Conservation (phyloP, 345 rosid genomes). For the Eucalyptus cloeziana region DNA sequence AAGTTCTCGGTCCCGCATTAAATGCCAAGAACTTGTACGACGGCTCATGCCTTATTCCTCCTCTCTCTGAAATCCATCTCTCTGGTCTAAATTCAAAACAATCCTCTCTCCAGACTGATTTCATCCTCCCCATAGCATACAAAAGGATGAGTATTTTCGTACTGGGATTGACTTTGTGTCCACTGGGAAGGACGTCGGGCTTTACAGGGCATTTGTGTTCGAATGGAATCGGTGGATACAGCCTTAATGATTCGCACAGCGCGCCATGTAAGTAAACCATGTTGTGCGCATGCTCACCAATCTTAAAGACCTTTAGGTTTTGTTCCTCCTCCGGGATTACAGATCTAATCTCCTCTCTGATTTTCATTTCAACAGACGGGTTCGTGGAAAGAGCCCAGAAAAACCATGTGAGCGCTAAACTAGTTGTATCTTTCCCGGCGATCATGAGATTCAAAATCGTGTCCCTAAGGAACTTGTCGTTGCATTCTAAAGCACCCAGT, state of each 20-base stretch:
- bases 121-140: constrained; percentile 21
- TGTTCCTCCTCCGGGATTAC: not conserved
- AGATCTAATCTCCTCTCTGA: constrained; percentile 29
- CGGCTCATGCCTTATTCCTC: constrained; percentile 23
- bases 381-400: constrained; percentile 27
- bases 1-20: constrained; percentile 58
- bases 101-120: constrained; percentile 22
- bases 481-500: not conserved
- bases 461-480: constrained; percentile 39
- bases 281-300: not conserved
- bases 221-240: constrained; percentile 20
- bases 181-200: constrained; percentile 21
- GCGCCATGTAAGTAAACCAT: constrained; percentile 25
- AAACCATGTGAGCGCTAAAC: constrained; percentile 34
- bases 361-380: constrained; percentile 12
- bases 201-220: constrained; percentile 5
- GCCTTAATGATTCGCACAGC: constrained; percentile 16
- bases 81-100: constrained; percentile 24
- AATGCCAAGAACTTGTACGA: constrained; percentile 49
- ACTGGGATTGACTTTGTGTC: constrained; percentile 5
- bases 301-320: not conserved
- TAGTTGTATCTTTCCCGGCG: constrained; percentile 43
- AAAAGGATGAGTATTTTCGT: not conserved
- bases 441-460: constrained; percentile 31
- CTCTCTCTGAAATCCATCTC: constrained; percentile 17